Conservation (phyloP, 495 filamentous ascomycete species). For the Penicillium taxi region DNA sequence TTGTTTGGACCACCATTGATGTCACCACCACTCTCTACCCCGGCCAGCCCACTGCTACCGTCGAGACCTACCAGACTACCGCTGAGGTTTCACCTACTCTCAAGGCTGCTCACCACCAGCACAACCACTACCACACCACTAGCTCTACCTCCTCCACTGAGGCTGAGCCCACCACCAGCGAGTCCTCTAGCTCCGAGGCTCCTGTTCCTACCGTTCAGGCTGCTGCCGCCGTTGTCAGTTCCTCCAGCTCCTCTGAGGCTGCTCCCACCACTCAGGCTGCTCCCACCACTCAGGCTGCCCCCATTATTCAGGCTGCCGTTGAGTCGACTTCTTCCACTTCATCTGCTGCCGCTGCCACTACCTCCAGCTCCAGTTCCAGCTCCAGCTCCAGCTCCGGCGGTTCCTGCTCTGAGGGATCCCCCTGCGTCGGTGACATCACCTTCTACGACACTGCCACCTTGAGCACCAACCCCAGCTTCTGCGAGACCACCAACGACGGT, state of each 20-base stretch:
- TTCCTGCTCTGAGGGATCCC: conserved; percentile 26
- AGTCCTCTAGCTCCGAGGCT: conserved; percentile 2
- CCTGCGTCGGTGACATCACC: conserved; percentile 37
- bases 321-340: conserved; percentile 6
- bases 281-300: conserved; percentile 1
- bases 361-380: conserved; percentile 14
- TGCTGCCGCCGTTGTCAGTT: neutral
- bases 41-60: conserved; percentile 12
- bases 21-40: conserved; percentile 37
- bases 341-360: conserved; percentile 9
- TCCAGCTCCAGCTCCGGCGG: conserved; percentile 23
- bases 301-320: conserved; percentile 2
- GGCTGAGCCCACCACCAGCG: conserved; percentile 7
- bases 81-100: conserved; percentile 2
- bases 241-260: neutral
- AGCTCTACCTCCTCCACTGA: neutral
- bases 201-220: conserved; percentile 2
- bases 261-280: neutral
- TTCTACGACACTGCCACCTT: conserved; percentile 41
- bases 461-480: conserved; percentile 33
- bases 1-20: conserved; percentile 37
- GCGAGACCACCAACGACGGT: conserved; percentile 38
- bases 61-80: conserved; percentile 11
- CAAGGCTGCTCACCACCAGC: conserved; percentile 4
- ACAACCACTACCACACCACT: neutral